These are phyloP conservation scores for Phoma herbarum DNA, from an alignment of 2,329 filamentous ascomycete species.

Conservation along the genomic window DNA sequence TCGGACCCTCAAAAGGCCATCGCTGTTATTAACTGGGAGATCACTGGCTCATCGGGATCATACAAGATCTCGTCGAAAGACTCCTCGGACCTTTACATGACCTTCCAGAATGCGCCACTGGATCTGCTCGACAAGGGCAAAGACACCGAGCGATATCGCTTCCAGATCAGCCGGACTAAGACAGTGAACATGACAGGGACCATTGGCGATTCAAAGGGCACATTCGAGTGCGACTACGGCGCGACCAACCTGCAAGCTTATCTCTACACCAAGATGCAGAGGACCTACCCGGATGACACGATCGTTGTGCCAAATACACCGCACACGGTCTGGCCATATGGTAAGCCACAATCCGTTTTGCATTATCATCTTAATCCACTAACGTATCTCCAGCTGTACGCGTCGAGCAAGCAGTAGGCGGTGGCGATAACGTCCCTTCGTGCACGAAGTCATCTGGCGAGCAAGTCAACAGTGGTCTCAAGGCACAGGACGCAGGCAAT, in stretches of 20 bases:
- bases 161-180: slow-evolving; percentile 64
- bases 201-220: slow-evolving; percentile 56
- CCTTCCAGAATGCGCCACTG: slow-evolving; percentile 63
- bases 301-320: slow-evolving; percentile 40
- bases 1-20: slow-evolving; percentile 52
- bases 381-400: slow-evolving; percentile 56
- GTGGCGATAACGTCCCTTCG: slow-evolving; percentile 61
- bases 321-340: slow-evolving; percentile 48
- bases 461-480: slow-evolving; percentile 47
- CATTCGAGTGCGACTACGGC: slow-evolving; percentile 67
- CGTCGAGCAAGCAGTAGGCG: slow-evolving; percentile 61
- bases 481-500: slow-evolving; percentile 44
- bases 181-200: slow-evolving; percentile 60
- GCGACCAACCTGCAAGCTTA: slow-evolving; percentile 64
- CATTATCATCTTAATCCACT: slow-evolving; percentile 15
- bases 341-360: slow-evolving; percentile 25
- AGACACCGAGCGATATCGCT: slow-evolving; percentile 65
- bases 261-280: slow-evolving; percentile 66
- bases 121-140: slow-evolving; percentile 59
- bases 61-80: slow-evolving; percentile 65
- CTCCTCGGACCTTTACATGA: slow-evolving; percentile 62
- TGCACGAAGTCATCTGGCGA: slow-evolving; percentile 59
- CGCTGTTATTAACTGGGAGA: slow-evolving; percentile 70
- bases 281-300: slow-evolving; percentile 49
- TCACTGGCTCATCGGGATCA: slow-evolving; percentile 52